A percentile compares a stretch with the other conserved stretches of the same genome.
Evolutionary conservation across 1,284 basidiomycete species (phyloP).

Genomic region (Termitomyces sp.): DNA sequence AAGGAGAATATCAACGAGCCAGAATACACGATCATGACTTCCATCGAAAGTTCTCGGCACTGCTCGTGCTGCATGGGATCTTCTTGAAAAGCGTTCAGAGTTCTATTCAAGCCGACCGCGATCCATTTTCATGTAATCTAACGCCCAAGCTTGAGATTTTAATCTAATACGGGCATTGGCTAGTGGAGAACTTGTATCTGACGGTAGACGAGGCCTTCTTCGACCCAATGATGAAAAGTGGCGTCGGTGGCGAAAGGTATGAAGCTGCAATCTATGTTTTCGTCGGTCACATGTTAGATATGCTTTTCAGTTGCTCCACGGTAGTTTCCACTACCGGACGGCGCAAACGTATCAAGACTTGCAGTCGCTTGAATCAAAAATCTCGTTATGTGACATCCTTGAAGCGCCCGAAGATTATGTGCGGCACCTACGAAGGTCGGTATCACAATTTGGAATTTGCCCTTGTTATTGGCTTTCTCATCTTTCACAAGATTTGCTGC

Average conservation of each 20-base stretch:
- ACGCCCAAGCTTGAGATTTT: neutral
- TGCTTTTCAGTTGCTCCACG: conserved; percentile 38
- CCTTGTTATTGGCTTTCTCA: neutral
- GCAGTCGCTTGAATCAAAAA: conserved; percentile 46
- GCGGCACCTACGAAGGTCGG: conserved; percentile 39
- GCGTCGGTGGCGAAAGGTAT: conserved; percentile 48
- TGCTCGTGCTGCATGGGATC: conserved; percentile 3
- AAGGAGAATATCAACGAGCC: conserved; percentile 2
- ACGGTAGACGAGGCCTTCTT: conserved; percentile 45
- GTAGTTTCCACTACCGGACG: conserved; percentile 36
- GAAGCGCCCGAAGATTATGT: conserved; percentile 39
- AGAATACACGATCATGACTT: neutral
- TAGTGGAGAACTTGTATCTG: conserved; percentile 45
- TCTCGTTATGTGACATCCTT: conserved; percentile 41
- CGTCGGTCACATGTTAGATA: neutral
- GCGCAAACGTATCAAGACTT: conserved; percentile 43
- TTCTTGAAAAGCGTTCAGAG: neutral
- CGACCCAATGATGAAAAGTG: conserved; percentile 41
- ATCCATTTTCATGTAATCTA: conserved; percentile 38
- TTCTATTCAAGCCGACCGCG: conserved; percentile 47
- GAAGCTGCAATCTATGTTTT: neutral
- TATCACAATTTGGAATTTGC: too few relatives aligned
- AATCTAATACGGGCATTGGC: neutral
- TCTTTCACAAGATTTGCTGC: conserved; percentile 37
- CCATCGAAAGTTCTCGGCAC: neutral